Evolutionary conservation across 306 rosid species (phyloP).

Genomic region (Dalbergia oliveri): DNA sequence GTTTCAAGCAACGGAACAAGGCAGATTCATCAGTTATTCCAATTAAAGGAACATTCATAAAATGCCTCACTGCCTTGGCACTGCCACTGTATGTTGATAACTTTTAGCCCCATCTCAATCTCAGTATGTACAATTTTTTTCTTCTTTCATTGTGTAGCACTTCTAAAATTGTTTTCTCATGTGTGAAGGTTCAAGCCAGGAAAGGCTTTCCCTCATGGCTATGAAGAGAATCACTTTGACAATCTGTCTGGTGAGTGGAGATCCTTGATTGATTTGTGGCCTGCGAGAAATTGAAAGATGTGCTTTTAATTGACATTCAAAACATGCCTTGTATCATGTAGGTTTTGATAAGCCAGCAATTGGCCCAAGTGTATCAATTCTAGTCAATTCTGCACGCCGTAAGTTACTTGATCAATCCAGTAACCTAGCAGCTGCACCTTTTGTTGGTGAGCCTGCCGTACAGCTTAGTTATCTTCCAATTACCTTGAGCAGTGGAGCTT

Average conservation of each 20-base stretch:
- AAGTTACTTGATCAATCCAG: slow-evolving; percentile 72
- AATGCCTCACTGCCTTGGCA: slow-evolving; percentile 52
- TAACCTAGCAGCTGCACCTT: slow-evolving; percentile 83
- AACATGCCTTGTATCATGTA: slow-evolving; percentile 51
- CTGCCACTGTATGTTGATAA: slow-evolving; percentile 60
- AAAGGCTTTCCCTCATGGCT: slow-evolving; percentile 49
- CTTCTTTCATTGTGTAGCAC: slow-evolving; percentile 31
- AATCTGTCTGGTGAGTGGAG: slow-evolving; percentile 65
- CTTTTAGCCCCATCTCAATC: slow-evolving; percentile 34
- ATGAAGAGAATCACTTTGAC: slow-evolving; percentile 43
- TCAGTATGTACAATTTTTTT: slow-evolving; percentile 24
- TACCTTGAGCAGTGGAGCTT: slow-evolving; percentile 83
- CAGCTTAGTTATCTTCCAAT: slow-evolving; percentile 60
- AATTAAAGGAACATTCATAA: slow-evolving; percentile 55
- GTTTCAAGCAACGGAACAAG: slow-evolving; percentile 47
- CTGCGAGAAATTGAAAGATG: slow-evolving; percentile 28
- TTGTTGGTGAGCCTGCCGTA: slow-evolving; percentile 46
- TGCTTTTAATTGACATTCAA: slow-evolving; percentile 27
- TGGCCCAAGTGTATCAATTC: slow-evolving; percentile 41
- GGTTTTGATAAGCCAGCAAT: slow-evolving; percentile 52
- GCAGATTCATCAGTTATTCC: slow-evolving; percentile 48
- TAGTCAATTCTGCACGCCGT: slow-evolving; percentile 64
- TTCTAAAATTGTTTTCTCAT: slow-evolving; percentile 46
- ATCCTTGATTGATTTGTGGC: slow-evolving; percentile 40
- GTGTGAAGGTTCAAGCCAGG: slow-evolving; percentile 59